Base-by-base conservation (phyloP, 306 rosid species). In the Pyrus bretschneideri region DNA sequence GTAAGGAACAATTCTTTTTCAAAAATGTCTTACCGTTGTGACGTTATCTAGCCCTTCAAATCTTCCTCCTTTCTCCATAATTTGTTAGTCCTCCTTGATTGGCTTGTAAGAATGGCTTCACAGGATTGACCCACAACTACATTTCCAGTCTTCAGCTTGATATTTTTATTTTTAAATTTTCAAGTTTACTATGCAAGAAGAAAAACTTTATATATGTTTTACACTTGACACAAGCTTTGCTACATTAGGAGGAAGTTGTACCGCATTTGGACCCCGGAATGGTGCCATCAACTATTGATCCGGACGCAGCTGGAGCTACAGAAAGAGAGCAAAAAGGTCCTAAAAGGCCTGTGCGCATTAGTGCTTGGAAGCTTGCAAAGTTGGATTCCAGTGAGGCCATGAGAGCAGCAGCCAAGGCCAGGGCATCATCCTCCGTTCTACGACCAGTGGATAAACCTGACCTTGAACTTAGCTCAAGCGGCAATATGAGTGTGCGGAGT, bases 251-350 rank as follows among this genome's bases (percentile, higher is more conserved):
- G 66, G 97, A 95, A 91, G 98, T 92, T 71, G 82, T 95, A 72
- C 98, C 98, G 79, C 98, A 95, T 84, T 86, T 95, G 90, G 98
- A 95, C 84, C 98, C 98, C 23, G 96, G 98, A 84, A 95, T 90
- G 98, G 80, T 90, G 45, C 98, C 97, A 15, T 95, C 98, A 44
- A 95, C 98, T 42, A 85, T 95, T 60, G 98, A 95, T 85, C 98
- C 98, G 38, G 98, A 95, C 79, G 97, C 97, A 44, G 80, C 93
- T 67, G 98, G 93, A 72, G 79, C 75, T 25, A 83, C 88, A 58
- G 98, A 95, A 77, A 83, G 93, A 81, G 96, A 86, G 63, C 92
- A 75, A 70, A 95, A 78, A 75, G 74, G 78, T 73, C 92, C 91
- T 0, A 92, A 89, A 88, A 88, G 87, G 84, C 89, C 96, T 46